phyloP scores from a whole-genome alignment of 2,329 filamentous ascomycete species.

The Anisogramma anomala region DNA sequence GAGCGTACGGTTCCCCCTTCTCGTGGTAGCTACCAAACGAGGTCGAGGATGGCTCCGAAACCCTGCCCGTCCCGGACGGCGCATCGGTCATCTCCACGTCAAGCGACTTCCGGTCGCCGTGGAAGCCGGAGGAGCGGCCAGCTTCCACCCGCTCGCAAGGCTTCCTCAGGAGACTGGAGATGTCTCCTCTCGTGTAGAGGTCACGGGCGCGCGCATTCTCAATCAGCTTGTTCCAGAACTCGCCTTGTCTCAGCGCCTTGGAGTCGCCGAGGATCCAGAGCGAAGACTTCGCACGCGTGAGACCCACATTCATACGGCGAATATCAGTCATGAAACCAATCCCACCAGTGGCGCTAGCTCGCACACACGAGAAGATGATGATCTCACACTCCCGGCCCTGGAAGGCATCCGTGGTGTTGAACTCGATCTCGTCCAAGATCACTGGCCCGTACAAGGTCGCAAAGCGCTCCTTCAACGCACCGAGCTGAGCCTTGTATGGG shows the following conservation, averaged over 20 bases:
- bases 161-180: slow-evolving; percentile 37
- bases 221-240: slow-evolving; percentile 84
- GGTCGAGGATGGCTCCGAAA: not conserved
- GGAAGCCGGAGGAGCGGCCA: slow-evolving; percentile 14
- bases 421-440: slow-evolving; percentile 75
- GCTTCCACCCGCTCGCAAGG: slow-evolving; percentile 27
- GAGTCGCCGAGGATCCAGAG: slow-evolving; percentile 95
- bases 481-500: slow-evolving; percentile 89
- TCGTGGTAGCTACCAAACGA: slow-evolving; percentile 18
- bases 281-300: slow-evolving; percentile 92
- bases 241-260: slow-evolving; percentile 69
- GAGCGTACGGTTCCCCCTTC: slow-evolving; percentile 19
- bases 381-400: slow-evolving; percentile 95
- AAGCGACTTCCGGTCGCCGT: not conserved
- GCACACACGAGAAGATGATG: slow-evolving; percentile 97
- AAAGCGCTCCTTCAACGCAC: slow-evolving; percentile 68
- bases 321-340: slow-evolving; percentile 99
- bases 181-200: slow-evolving; percentile 60
- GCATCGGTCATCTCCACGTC: slow-evolving; percentile 21
- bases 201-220: slow-evolving; percentile 65
- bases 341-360: slow-evolving; percentile 81
- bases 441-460: slow-evolving; percentile 56
- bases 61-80: not conserved
- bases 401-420: slow-evolving; percentile 98
- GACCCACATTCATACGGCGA: slow-evolving; percentile 96